phyloP scores from a whole-genome alignment of 2,329 filamentous ascomycete genomes.

The Apiospora phragmitis region DNA sequence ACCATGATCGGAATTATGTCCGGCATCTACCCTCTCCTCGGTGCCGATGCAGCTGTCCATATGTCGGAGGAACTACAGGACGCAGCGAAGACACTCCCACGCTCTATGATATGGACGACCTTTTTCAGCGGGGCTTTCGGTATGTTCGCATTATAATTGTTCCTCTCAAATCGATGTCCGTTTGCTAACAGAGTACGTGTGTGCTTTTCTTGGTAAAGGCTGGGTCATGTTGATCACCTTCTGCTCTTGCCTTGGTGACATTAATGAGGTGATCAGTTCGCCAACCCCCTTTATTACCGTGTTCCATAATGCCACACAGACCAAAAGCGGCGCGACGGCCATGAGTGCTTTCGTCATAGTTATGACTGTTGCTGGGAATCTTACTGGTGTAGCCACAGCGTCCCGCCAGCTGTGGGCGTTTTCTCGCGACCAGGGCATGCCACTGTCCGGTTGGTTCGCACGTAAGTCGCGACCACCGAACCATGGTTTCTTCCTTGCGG shows the following conservation, averaged over 20 bases:
- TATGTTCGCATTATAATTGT: not conserved
- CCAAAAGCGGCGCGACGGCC: conserved; percentile 22
- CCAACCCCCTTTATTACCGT: conserved; percentile 31
- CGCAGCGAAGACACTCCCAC: conserved; percentile 35
- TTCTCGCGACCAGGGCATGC: conserved; percentile 37
- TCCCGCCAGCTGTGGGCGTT: conserved; percentile 34
- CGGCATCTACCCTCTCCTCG: conserved; percentile 37
- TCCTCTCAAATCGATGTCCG: not conserved
- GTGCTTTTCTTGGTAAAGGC: too few species aligned
- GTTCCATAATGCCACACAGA: conserved; percentile 27
- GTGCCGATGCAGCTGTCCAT: conserved; percentile 36
- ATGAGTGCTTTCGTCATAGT: conserved; percentile 28
- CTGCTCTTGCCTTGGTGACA: conserved; percentile 23
- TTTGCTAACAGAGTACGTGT: not conserved
- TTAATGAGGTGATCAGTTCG: conserved; percentile 8
- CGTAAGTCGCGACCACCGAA: conserved; percentile 8
- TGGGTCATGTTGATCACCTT: conserved; percentile 25
- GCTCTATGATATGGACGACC: conserved; percentile 34
- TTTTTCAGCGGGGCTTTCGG: conserved; percentile 21
- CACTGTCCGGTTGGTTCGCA: conserved; percentile 30
- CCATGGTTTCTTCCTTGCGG: not conserved
- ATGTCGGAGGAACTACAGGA: conserved; percentile 41
- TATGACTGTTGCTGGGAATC: conserved; percentile 26
- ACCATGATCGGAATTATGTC: conserved; percentile 48
- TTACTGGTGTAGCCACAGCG: conserved; percentile 30